Evolutionary conservation across 1,139 yeast genomes (phyloP), one percentile per base, ranked within the genome.

Genomic region (Geotrichum fermentans): DNA sequence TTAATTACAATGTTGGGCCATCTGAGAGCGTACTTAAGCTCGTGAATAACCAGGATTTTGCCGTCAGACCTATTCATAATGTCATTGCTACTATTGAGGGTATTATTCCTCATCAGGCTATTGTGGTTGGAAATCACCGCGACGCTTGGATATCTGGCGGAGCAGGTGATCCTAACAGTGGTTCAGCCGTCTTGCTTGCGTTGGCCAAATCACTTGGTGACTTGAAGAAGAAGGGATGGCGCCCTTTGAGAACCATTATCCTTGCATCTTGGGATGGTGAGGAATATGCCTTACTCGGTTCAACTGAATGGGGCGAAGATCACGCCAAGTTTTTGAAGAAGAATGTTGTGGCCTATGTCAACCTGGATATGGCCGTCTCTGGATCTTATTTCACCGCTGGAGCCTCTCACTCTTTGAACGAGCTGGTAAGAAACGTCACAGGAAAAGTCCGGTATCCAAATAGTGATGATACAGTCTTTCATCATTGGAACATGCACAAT

Each of bases 191-290:
- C 0, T 50, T 80, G 54, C 64, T 82, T 47, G 87, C 82, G 61
- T 65, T 82, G 30, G 78, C 80, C 8, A 70, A 82, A 49, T 79
- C 75, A 0, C 66, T 81, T 35, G 74, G 75, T 28, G 73, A 69
- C 47, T 73, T 88, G 43, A 58, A 62, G 37, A 58, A 65, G 45
- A 52, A 60, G 1, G 85, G 84, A 3, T 82, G 83, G 83, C 72
- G 71, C 57, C 88, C 88, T 11, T 63, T 70, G 45, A 72, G 83
- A 59, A 75, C 83, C 0, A 78, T 82, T 26, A 61, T 67, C n/a
- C 70, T 82, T 40, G 85, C 82, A 0, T 78, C 83, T 16, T 82
- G 87, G 87, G 88, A 82, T 60, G 88, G 84, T 50, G 88, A 82
- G 63, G 88, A 82, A 62, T 79, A 79, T 55, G 87, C 80, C 0